A percentile compares a stretch with the other conserved stretches of the same genome.
These are phyloP conservation scores for Picea sitchensis DNA, from an alignment of 75 land plant genomes.

Conservation along the genomic window DNA sequence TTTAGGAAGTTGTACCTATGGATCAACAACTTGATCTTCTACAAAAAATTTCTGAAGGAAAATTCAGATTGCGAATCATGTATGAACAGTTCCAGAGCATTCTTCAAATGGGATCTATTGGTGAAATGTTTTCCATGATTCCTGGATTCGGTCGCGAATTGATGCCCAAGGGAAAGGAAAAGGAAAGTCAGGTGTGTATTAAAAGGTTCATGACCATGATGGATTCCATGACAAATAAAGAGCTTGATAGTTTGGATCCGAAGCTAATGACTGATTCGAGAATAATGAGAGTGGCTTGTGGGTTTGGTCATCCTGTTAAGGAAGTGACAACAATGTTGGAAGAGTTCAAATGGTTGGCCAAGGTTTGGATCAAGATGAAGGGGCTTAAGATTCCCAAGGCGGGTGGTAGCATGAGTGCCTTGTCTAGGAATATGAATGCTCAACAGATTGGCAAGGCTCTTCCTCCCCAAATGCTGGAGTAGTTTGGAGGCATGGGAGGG, in stretches of 20 bases:
- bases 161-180: too few species aligned
- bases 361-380: slow-evolving; percentile 98
- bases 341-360: slow-evolving; percentile 89
- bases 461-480: slow-evolving; percentile 92
- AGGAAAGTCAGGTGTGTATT: too few species aligned
- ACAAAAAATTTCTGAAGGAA: slow-evolving; percentile 44
- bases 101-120: slow-evolving; percentile 41
- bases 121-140: slow-evolving; percentile 8
- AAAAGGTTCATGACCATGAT: too few species aligned
- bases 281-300: slow-evolving; percentile 81
- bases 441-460: slow-evolving; percentile 87
- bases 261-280: slow-evolving; percentile 85
- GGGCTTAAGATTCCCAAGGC: slow-evolving; percentile 93
- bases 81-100: slow-evolving; percentile 55
- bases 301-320: slow-evolving; percentile 58
- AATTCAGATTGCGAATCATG: slow-evolving; percentile 43
- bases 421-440: slow-evolving; percentile 91
- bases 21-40: slow-evolving; percentile 49
- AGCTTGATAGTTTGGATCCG: slow-evolving; percentile 86
- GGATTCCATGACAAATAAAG: slow-evolving; percentile 18
- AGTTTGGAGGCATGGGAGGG: slow-evolving; percentile 90
- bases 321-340: slow-evolving; percentile 90
- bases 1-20: slow-evolving; percentile 44
- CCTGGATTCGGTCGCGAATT: too few species aligned
- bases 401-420: slow-evolving; percentile 93